Evolutionary conservation across 208 protist species (phyloP), one percentile per base, ranked within the genome.

Genomic region (Acanthamoeba royreba): DNA sequence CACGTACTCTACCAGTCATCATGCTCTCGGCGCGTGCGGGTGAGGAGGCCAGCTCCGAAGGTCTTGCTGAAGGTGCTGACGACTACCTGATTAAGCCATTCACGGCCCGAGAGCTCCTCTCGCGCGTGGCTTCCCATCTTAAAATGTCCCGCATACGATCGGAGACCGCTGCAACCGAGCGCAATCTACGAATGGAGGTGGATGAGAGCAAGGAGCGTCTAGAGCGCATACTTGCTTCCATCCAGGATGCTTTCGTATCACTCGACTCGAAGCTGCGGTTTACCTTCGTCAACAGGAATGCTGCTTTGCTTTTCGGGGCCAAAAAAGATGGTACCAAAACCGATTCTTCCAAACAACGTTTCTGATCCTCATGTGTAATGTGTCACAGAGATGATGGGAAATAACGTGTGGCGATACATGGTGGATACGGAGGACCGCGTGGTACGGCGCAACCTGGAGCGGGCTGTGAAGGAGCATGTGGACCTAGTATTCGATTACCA

Each of bases 41-140:
- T 35, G 87, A 93, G 47, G 93, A 95, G 33, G 74, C 69, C 11
- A 85, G 47, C 43, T 53, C 72, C n/a, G 92, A 90, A 17, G 72
- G 93, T 0, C 53, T 95, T 4, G 58, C 28, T 5, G 49, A 55
- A 15, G 93, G 93, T 38, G 93, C 93, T 1, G 93, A 95, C 25
- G 93, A 94, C 87, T 95, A 95, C 53, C 69, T 95, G 13, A 52
- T 90, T 15, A 95, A 95, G 40, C 89, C 93, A 4, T 95, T 95
- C 49, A 85, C 87, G 8, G 53, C 90, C 25, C 45, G 53, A 3
- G 49, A 95, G 72, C 93, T 95, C 0, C n/a, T 93, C 19, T 61
- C 83, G 0, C 47, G 53, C 49, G 83, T 90, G 33, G 31, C 83
- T 17, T 90, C 83, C 0, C 83, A 90, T n/a, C 28, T 91, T 9